Conservation (phyloP, 805 yeast genomes). For the Cyberlindnera mrakii region DNA sequence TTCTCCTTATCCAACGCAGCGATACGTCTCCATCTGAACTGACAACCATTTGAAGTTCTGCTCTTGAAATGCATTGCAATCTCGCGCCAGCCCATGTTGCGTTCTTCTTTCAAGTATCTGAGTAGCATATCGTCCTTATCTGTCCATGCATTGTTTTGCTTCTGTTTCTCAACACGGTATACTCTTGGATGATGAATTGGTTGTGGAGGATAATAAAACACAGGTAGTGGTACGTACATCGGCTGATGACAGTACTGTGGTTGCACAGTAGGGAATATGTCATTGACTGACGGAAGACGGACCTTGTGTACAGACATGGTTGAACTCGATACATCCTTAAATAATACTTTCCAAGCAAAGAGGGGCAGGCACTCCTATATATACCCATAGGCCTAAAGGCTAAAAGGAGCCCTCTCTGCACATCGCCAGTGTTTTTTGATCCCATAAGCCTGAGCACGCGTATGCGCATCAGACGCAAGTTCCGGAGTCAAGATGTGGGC, state of each 20-base stretch:
- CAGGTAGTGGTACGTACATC: not conserved
- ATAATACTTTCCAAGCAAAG: no score
- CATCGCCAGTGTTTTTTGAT: no score
- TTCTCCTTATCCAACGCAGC: slow-evolving; percentile 12
- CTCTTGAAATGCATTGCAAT: slow-evolving; percentile 60
- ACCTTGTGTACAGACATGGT: slow-evolving; percentile 14
- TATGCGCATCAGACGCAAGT: no score
- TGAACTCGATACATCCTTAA: no score
- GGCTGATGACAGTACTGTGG: slow-evolving; percentile 3
- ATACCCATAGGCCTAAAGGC: no score
- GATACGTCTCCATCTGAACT: slow-evolving; percentile 65
- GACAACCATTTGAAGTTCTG: slow-evolving; percentile 73
- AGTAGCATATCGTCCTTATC: slow-evolving; percentile 57
- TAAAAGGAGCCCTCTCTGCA: no score
- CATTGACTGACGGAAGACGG: slow-evolving; percentile 23
- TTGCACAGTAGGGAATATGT: slow-evolving; percentile 17
- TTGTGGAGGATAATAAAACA: not conserved
- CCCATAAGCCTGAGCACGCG: no score
- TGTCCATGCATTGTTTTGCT: slow-evolving; percentile 45
- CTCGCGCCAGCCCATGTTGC: slow-evolving; percentile 72
- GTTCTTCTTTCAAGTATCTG: slow-evolving; percentile 58
- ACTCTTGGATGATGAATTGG: not conserved
- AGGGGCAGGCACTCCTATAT: no score
- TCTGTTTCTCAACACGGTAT: slow-evolving; percentile 10
- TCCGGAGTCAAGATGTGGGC: no score